Evolutionary conservation across 1,284 basidiomycete species (phyloP).

Genomic region (Malassezia psittaci): DNA sequence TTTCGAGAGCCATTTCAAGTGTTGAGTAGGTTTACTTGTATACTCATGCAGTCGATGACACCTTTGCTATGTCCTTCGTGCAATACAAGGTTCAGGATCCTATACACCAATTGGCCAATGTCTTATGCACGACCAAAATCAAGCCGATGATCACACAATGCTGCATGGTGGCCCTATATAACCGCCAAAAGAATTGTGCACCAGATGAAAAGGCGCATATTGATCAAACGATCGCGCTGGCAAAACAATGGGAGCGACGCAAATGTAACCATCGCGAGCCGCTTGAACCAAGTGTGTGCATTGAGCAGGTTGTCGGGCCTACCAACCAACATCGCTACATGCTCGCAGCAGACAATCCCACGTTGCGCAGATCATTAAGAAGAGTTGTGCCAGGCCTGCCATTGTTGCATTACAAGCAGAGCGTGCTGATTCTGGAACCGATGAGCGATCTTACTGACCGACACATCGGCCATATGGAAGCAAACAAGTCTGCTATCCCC

Average conservation of each 20-base stretch:
- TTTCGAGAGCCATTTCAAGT: slow-evolving; percentile 45
- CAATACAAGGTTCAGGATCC: slow-evolving; percentile 29
- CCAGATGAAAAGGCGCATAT: slow-evolving; percentile 47
- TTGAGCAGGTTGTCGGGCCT: slow-evolving; percentile 67
- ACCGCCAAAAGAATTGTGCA: slow-evolving; percentile 20
- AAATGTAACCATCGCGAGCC: slow-evolving; percentile 84
- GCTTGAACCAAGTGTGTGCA: slow-evolving; percentile 71
- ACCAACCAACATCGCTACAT: slow-evolving; percentile 44
- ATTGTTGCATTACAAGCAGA: slow-evolving; percentile 39
- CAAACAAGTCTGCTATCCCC: slow-evolving; percentile 23
- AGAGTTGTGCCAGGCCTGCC: slow-evolving; percentile 27
- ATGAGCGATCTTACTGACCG: slow-evolving; percentile 35
- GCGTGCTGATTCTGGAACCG: slow-evolving; percentile 44
- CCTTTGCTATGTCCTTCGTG: slow-evolving; percentile 30
- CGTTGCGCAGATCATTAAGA: slow-evolving; percentile 24
- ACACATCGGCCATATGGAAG: slow-evolving; percentile 27
- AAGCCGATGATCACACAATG: slow-evolving; percentile 47
- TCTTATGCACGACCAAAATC: slow-evolving; percentile 29
- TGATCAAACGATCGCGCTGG: neutral
- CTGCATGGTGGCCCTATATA: slow-evolving; percentile 41
- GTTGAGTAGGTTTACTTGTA: slow-evolving; percentile 13
- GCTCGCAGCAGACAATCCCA: slow-evolving; percentile 25
- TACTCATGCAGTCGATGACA: slow-evolving; percentile 24
- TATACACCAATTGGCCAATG: slow-evolving; percentile 24
- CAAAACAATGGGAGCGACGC: slow-evolving; percentile 75